Conservation (phyloP, 352 stramenopile species). For the Albugo candida region DNA sequence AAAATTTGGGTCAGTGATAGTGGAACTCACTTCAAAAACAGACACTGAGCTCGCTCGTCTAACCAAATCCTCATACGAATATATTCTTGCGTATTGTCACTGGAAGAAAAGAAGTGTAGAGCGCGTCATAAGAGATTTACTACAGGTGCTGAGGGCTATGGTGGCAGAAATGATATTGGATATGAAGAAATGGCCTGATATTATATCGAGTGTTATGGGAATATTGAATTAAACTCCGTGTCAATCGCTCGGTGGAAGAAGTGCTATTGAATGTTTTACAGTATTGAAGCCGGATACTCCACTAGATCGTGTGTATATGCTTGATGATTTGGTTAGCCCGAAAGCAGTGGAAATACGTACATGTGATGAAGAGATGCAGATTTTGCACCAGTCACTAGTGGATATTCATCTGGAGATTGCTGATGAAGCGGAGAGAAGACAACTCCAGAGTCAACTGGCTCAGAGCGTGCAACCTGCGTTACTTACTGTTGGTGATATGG, state of each 20-base stretch:
- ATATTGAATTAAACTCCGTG: slow-evolving; percentile 17
- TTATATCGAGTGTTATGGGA: slow-evolving; percentile 3
- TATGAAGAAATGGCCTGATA: not conserved
- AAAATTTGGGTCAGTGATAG: slow-evolving; percentile 10
- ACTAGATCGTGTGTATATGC: too few relatives aligned
- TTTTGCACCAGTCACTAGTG: too few relatives aligned
- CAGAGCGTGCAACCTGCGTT: too few relatives aligned
- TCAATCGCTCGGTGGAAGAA: slow-evolving; percentile 3
- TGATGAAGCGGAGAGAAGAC: too few relatives aligned
- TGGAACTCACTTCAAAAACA: slow-evolving; percentile 18
- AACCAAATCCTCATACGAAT: not conserved
- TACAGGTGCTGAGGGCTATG: slow-evolving; percentile 10
- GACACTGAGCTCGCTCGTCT: slow-evolving; percentile 3
- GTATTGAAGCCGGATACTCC: too few relatives aligned
- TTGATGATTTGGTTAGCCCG: too few relatives aligned
- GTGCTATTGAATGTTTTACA: slow-evolving; percentile 7
- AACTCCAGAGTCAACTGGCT: too few relatives aligned
- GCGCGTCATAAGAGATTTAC: slow-evolving; percentile 12
- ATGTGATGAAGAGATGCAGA: too few relatives aligned
- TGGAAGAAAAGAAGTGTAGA: slow-evolving; percentile 17
- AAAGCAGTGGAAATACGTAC: too few relatives aligned
- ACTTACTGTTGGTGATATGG: slow-evolving; percentile 10
- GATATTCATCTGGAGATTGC: too few relatives aligned
- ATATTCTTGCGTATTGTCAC: slow-evolving; percentile 9
- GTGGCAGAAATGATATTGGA: not conserved